Evolutionary conservation across 345 rosid genomes (phyloP), one percentile per base, ranked within the genome.

Genomic region (Barbarea vulgaris): DNA sequence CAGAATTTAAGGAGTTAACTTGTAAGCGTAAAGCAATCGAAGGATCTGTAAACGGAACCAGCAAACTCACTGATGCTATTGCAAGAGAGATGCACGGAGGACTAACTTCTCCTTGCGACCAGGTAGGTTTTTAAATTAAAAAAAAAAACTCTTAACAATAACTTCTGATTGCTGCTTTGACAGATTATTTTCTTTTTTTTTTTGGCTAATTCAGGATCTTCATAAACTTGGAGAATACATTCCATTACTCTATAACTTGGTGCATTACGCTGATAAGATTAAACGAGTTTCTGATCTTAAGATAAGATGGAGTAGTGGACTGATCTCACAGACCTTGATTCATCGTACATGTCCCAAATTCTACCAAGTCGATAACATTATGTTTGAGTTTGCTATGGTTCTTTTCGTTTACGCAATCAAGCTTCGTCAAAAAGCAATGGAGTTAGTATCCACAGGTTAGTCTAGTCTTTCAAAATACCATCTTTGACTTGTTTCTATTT

Each of bases 71-170:
- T 1, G 83, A 80, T 76, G 90, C 93, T 4, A 84, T 83, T 82
- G 88, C 95, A 0, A 84, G 91, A 82, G 93, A 86, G 77, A 89
- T 88, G 66, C 86, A 83, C 42, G 85, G 91, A 44, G 97, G 97
- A 39, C 69, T 85, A 6, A 84, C 91, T 73, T 85, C 89, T 60
- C 77, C 73, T 6, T 80, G 67, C 51, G 80, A 87, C 50, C 93
- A 84, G 87, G 96, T 91, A n/a, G n/a, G n/a, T n/a, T n/a, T n/a
- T n/a, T n/a, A n/a, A n/a, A n/a, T n/a, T 10, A 39, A 13, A 46
- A 59, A 9, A 11, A 27, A 22, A 11, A 36, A 12, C 19, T 27
- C 30, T 28, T 28, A 28, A 54, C n/a, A n/a, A n/a, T n/a, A n/a
- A 17, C 25, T 57, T 60, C 7, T 36, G 31, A 22, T 14, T 61